Conservation (phyloP, 345 rosid species). For the Hibiscus syriacus region DNA sequence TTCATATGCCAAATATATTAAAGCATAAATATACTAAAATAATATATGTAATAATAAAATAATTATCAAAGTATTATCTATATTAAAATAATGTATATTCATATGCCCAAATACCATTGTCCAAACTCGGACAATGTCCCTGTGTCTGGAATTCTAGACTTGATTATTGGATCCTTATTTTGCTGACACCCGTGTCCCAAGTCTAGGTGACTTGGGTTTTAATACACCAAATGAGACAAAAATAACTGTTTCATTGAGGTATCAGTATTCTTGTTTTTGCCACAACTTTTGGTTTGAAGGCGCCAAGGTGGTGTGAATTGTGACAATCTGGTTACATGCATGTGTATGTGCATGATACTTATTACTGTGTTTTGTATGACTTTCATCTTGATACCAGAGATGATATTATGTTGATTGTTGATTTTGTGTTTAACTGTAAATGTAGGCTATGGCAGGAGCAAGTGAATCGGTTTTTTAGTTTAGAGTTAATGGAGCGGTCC, state of each 20-base stretch:
- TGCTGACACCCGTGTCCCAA: too few relatives aligned
- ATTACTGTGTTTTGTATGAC: not conserved
- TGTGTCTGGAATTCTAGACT: too few relatives aligned
- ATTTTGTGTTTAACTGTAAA: not conserved
- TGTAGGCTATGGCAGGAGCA: conserved; percentile 58
- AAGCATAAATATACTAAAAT: too few relatives aligned
- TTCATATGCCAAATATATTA: too few relatives aligned
- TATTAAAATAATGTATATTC: too few relatives aligned
- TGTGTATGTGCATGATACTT: not conserved
- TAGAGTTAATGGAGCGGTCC: conserved; percentile 27
- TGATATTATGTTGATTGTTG: conserved; percentile 8
- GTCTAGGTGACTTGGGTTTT: too few relatives aligned
- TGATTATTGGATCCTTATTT: too few relatives aligned
- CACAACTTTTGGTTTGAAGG: conserved; percentile 3
- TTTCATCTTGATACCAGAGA: not conserved
- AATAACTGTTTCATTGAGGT: not conserved
- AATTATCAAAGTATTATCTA: too few relatives aligned
- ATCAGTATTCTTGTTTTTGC: not conserved
- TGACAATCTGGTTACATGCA: not conserved
- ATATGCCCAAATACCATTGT: too few relatives aligned
- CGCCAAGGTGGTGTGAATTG: too few relatives aligned
- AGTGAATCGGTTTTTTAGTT: conserved; percentile 33
- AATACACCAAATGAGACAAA: not conserved
- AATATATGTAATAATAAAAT: too few relatives aligned
- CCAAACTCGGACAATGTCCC: too few relatives aligned